Evolutionary conservation across 2,329 filamentous ascomycete species (phyloP).

Genomic region (Fusarium sp.): DNA sequence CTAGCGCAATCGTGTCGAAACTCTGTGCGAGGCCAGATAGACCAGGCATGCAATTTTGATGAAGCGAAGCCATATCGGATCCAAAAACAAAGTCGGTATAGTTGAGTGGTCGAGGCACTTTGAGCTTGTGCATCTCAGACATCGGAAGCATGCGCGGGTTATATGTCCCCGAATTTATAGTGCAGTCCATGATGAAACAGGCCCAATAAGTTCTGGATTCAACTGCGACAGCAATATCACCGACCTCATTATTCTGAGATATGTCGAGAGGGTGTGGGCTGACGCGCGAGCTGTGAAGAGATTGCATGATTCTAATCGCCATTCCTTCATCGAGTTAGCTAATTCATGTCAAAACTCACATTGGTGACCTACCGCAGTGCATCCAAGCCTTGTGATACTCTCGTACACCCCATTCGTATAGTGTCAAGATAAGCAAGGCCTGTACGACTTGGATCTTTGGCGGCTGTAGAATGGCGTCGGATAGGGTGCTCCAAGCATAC

Average conservation of each 20-base stretch:
- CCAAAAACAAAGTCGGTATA: slow-evolving; percentile 59
- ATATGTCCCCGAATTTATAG: slow-evolving; percentile 60
- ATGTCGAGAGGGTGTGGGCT: slow-evolving; percentile 36
- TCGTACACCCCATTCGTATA: slow-evolving; percentile 60
- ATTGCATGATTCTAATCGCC: slow-evolving; percentile 47
- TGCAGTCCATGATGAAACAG: slow-evolving; percentile 62
- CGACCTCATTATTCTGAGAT: slow-evolving; percentile 27
- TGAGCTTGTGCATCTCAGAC: slow-evolving; percentile 54
- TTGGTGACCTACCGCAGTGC: slow-evolving; percentile 46
- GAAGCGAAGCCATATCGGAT: slow-evolving; percentile 18
- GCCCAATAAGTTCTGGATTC: slow-evolving; percentile 62
- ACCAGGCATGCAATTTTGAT: background rate
- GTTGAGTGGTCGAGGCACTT: slow-evolving; percentile 51
- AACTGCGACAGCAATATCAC: slow-evolving; percentile 45
- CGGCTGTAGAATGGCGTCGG: slow-evolving; percentile 34
- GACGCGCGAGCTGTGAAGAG: slow-evolving; percentile 42
- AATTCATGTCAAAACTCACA: accelerated
- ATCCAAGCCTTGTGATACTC: slow-evolving; percentile 62
- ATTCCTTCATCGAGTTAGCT: slow-evolving; percentile 22
- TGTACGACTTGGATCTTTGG: slow-evolving; percentile 54
- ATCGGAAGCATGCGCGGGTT: slow-evolving; percentile 57
- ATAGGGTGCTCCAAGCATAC: slow-evolving; percentile 30
- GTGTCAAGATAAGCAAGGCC: slow-evolving; percentile 56
- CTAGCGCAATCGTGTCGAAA: slow-evolving; percentile 57
- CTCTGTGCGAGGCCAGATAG: slow-evolving; percentile 30